A percentile compares a stretch with the other conserved stretches of the same genome.
These are phyloP conservation scores for Wickerhamiella kazuoi DNA, from an alignment of 805 yeast species.

Conservation along the genomic window DNA sequence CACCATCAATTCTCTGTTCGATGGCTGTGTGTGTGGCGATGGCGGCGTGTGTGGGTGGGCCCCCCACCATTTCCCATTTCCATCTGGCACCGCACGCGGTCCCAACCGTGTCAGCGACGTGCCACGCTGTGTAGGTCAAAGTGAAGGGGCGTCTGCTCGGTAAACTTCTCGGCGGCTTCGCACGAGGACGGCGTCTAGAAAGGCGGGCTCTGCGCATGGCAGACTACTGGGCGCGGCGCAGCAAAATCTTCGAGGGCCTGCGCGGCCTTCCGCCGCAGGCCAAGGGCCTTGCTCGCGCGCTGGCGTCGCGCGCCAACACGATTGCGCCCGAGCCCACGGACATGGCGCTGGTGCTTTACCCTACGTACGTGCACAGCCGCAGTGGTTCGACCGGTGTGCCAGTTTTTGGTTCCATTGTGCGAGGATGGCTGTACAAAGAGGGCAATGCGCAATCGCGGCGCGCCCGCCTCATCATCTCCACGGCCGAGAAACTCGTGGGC, in stretches of 20 bases:
- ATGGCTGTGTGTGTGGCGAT: no score
- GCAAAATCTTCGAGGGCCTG: conserved; percentile 1
- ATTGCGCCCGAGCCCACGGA: background rate
- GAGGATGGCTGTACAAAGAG: conserved; percentile 56
- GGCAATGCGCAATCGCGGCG: conserved; percentile 49
- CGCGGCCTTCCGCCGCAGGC: conserved; percentile 3
- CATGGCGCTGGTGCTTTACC: conserved; percentile 2
- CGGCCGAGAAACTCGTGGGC: conserved; percentile 16
- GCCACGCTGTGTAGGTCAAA: no score
- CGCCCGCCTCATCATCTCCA: conserved; percentile 36
- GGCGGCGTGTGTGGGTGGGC: no score
- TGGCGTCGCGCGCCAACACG: background rate
- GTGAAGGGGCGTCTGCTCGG: background rate
- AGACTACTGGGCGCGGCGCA: conserved; percentile 4
- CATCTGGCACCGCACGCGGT: no score
- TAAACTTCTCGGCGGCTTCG: background rate
- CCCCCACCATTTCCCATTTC: no score
- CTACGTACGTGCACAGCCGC: conserved; percentile 3
- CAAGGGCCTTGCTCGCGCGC: background rate
- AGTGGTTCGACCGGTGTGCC: conserved; percentile 4
- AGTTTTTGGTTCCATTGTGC: conserved; percentile 21
- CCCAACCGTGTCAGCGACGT: no score
- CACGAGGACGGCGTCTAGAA: background rate
- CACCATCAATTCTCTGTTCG: no score
- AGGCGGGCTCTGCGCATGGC: conserved; percentile 3